Base-by-base conservation (phyloP, 257 asterid species). In the Coffea eugenioides region DNA sequence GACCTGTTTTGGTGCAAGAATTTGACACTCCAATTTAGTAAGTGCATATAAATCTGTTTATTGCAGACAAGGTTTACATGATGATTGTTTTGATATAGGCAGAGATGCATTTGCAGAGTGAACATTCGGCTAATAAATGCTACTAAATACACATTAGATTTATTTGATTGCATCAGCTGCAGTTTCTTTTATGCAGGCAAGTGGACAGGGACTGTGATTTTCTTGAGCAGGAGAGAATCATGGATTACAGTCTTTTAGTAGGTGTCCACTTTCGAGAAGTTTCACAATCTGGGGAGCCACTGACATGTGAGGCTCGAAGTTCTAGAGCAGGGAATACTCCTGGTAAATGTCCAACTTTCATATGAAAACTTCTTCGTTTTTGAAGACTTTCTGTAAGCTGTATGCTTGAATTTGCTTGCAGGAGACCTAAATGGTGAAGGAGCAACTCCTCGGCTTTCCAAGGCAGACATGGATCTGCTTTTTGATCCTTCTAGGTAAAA, bases 201-300 rank as follows among this genome's bases (percentile, higher is more conserved):
- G 93, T 93, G 83, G 93, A 90, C 82, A 89, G 83, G 61, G 99
- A 95, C 84, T 91, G 97, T 78, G 99, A 95, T 31, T 95, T 95
- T 85, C 99, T 95, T 78, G 98, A 91, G 82, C 97, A 92, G 41
- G 99, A 91, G 88, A 91, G 97, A 77, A 92, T 95, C 49, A 95
- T 95, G 99, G 98, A 95, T 85, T 95, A 95, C 85, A 95, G 99
- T 73, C 99, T 95, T 65, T 76, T 95, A 80, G 87, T 93, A 1
- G 99, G 99, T 73, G 87, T 95, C 83, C 98, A 95, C 84, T 93
- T 92, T 87, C 86, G 88, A 68, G 89, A 93, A 81, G 84, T 89
- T 79, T 90, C 97, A n/a, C 82, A 80, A 6, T 75, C 90, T 11
- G 92, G 96, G 31, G 93, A 86, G 71, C 96, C 96, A 52, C 77